Base-by-base conservation (phyloP, 495 filamentous ascomycete genomes). In the Staphylotrichum longicolle region DNA sequence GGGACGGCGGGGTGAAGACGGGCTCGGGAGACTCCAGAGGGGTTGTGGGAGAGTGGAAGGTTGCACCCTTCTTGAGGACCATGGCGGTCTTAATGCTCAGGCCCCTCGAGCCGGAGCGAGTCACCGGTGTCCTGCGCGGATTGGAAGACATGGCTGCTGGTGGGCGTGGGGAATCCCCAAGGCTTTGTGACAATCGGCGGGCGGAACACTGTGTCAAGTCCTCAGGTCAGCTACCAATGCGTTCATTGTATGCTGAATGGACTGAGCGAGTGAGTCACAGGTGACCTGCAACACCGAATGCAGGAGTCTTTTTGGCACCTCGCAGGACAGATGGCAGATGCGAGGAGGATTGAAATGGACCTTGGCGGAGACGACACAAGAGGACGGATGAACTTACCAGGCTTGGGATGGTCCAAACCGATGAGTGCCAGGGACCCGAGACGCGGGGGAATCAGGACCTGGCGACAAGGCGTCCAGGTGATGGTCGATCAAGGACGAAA, bases 11-110 rank as follows among this genome's bases (percentile, higher is more conserved):
- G 60, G 76, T 77, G 66, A 83, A 81, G 62, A 74, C 65, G 32
- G 65, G 67, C 42, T 82, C 75, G 1, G 77, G 71, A 37, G 77
- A 72, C 49, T 73, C 67, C 54, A 76, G 75, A 51, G 79, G 75
- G 46, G 77, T 76, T 49, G 69, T 70, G 57, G 78, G 78, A 64
- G 79, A 79, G 58, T 86, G 81, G 73, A 89, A 89, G 61, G 86
- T 89, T 6, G 82, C 78, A 41, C 83, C 83, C 74, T 87, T 88
- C 70, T 77, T 78, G 68, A 89, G 81, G 61, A 72, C 67, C 65
- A 80, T 66, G 73, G 74, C 78, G 66, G 78, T 82, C 76, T 80
- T 80, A 76, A 80, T 69, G 57, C 71, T 75, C 72, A 80, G 51
- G 57, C 62, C 74, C 62, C 71, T 72, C 62, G 75, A 67, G 51